A percentile compares a stretch with the other conserved stretches of the same genome.
phyloP scores from a whole-genome alignment of 176 grass and related monocot species.

The Oropetium thomaeum region DNA sequence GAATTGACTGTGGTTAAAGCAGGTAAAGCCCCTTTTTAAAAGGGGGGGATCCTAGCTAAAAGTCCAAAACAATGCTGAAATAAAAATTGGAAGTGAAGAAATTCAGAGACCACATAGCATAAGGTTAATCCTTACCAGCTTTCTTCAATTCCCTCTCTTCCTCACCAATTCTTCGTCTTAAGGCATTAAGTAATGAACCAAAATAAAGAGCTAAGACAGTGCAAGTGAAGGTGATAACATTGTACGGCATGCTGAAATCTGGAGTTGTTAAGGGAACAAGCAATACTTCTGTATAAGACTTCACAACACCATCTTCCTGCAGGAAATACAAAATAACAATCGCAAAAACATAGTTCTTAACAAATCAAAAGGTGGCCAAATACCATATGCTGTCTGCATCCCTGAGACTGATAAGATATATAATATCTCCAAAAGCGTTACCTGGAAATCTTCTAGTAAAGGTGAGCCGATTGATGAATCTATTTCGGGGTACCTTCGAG shows the following conservation, averaged over 20 bases:
- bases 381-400: background rate
- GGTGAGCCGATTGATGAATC: conserved; percentile 44
- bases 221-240: conserved; percentile 99
- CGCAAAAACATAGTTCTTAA: background rate
- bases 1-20: conserved; percentile 12
- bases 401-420: background rate
- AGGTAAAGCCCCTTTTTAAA: background rate
- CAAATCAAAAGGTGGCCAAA: background rate
- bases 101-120: background rate
- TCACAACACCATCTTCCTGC: conserved; percentile 74
- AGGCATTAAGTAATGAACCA: conserved; percentile 83
- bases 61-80: background rate
- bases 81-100: background rate
- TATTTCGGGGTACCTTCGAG: conserved; percentile 57
- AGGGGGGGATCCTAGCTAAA: too few relatives aligned
- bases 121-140: conserved; percentile 43
- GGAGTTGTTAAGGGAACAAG: conserved; percentile 97
- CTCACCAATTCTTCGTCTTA: conserved; percentile 76
- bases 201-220: conserved; percentile 95
- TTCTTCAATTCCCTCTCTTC: conserved; percentile 76
- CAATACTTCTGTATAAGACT: conserved; percentile 91
- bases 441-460: conserved; percentile 72
- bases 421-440: conserved; percentile 31
- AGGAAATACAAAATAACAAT: conserved; percentile 34
- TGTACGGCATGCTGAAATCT: conserved; percentile 99